Base-by-base conservation (phyloP, 768 basidiomycete genomes). In the Coprinopsis marcescibilis region DNA sequence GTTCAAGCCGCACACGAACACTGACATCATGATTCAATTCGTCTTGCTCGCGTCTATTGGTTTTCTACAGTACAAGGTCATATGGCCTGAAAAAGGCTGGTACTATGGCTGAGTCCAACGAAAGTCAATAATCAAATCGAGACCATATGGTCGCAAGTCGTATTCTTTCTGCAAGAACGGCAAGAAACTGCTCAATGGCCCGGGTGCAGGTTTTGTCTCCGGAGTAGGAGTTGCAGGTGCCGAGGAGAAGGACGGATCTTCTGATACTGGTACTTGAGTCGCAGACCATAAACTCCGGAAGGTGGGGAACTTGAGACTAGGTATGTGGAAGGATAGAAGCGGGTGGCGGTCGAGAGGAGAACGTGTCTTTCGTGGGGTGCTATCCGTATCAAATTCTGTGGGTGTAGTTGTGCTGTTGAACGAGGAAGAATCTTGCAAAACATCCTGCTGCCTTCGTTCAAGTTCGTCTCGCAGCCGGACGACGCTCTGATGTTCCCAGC, bases 81-180 rank as follows among this genome's bases (percentile, higher is more conserved):
- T 13, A 43, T 21, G 2, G 4, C 32, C 13, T 36, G 24, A 7
- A 19, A 23, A 34, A 8, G 17, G 17, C 17, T 40, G 8, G 5
- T 24, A 34, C 37, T 17, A 33, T 49, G 34, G 58, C 46, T 51
- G 49, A 8, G 57, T 72, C 87, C 85, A 89, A 39, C 81, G 71
- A 59, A 90, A 79, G 60, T 92, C 89, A 34, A 92, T 48, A 30
- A 89, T 67, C 48, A 90, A 65, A 34, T 78, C 80, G 35, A 92
- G 66, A 7, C 89, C 89, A 62, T 83, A 80, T 10, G 75, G 73
- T 21, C 81, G 77, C 50, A 92, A 62, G 59, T 91, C 88, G 55
- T 86, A 81, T 58, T 85, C 79, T 54, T 68, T 64, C 33, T 76
- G 68, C 38, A 67, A 52, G 38, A 68, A 50, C 3, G 65, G 61